phyloP scores from a whole-genome alignment of 75 land plant genomes.

The Gnetum montanum region DNA sequence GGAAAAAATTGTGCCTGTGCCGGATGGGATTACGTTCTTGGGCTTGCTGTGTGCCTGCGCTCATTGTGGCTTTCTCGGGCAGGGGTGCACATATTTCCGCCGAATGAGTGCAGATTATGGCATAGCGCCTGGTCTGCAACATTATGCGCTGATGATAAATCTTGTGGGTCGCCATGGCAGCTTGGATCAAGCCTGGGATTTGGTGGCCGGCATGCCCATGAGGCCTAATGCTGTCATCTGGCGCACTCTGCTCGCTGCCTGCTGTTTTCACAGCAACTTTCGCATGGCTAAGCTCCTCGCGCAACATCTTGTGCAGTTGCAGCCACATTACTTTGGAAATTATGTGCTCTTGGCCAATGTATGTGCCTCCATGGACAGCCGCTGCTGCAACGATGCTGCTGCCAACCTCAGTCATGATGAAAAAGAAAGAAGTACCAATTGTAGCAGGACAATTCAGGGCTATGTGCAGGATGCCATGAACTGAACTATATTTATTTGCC shows the following conservation, averaged over 20 bases:
- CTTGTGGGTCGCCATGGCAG: constrained; percentile 3
- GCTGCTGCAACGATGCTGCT: too few species aligned
- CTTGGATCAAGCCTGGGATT: constrained; percentile 4
- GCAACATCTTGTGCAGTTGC: not conserved
- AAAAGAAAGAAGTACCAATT: too few species aligned
- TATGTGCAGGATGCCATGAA: too few species aligned
- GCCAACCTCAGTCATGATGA: too few species aligned
- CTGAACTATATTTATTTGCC: too few species aligned
- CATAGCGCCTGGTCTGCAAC: constrained; percentile 5
- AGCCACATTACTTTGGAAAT: constrained; percentile 1
- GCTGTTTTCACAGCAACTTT: constrained; percentile 7
- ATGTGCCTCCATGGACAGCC: too few species aligned
- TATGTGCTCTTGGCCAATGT: constrained; percentile 5
- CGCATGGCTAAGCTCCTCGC: constrained; percentile 7
- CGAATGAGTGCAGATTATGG: constrained; percentile 7
- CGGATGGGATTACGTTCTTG: constrained; percentile 12
- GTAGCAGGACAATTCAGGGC: too few species aligned
- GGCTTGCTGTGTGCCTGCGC: constrained; percentile 10
- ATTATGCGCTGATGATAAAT: constrained; percentile 12
- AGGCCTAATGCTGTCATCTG: constrained; percentile 4
- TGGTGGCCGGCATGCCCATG: constrained; percentile 8
- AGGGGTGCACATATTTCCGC: constrained; percentile 2
- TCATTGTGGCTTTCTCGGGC: constrained; percentile 11
- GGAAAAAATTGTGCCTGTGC: too few species aligned
- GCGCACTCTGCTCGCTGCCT: constrained; percentile 11